These are phyloP conservation scores for Bifiguratus adelaidae DNA, from an alignment of 192 early-diverging fungal species.

Conservation along the genomic window DNA sequence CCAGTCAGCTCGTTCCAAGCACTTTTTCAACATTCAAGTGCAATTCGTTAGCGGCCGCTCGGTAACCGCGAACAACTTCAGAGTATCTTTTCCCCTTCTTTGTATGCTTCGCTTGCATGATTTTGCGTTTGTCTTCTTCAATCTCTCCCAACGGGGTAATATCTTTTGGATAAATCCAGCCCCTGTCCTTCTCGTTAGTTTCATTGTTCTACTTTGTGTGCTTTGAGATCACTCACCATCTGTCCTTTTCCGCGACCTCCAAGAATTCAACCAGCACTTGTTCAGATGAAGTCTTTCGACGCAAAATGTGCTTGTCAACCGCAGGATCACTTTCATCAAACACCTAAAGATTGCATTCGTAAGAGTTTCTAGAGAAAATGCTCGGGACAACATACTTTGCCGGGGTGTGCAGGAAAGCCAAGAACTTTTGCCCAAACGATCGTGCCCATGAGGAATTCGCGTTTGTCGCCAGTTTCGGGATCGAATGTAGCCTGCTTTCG, in stretches of 20 bases:
- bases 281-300: neutral
- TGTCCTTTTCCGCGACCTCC: slow-evolving; percentile 10
- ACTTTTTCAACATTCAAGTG: too few species aligned
- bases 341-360: slow-evolving; percentile 17
- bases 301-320: slow-evolving; percentile 17
- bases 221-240: slow-evolving; percentile 4
- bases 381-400: slow-evolving; percentile 20
- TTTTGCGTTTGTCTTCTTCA: slow-evolving; percentile 6
- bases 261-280: slow-evolving; percentile 12
- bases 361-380: neutral
- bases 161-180: slow-evolving; percentile 9
- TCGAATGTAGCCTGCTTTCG: neutral
- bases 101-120: slow-evolving; percentile 7
- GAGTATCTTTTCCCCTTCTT: slow-evolving; percentile 5
- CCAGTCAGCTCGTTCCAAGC: too few species aligned
- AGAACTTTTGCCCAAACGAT: slow-evolving; percentile 43
- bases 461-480: too few species aligned
- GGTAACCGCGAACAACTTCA: slow-evolving; percentile 14
- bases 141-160: slow-evolving; percentile 7
- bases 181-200: neutral
- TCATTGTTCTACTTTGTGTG: neutral
- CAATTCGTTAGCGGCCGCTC: too few species aligned
- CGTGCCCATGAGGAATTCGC: slow-evolving; percentile 3
- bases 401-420: slow-evolving; percentile 42
- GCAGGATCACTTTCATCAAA: slow-evolving; percentile 19